These are phyloP conservation scores for Cladosporium austrohemisphaericum DNA, from an alignment of 2,329 filamentous ascomycete species.

Conservation along the genomic window DNA sequence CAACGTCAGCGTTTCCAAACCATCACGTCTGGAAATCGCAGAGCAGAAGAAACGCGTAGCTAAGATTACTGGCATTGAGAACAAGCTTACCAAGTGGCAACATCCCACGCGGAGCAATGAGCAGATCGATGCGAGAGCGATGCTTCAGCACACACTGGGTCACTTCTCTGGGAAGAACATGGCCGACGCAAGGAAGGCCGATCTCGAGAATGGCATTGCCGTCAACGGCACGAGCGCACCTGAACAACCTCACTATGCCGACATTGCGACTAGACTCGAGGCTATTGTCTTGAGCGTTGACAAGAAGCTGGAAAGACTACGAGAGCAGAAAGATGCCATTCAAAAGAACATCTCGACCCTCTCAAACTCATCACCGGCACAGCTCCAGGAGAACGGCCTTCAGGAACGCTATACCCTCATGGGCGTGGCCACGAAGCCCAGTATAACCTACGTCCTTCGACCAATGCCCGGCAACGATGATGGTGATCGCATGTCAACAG, in stretches of 20 bases:
- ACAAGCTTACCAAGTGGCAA: conserved; percentile 36
- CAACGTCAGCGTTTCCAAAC: conserved; percentile 45
- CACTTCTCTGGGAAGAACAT: conserved; percentile 31
- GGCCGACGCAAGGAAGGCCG: conserved; percentile 14
- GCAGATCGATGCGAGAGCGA: conserved; percentile 34
- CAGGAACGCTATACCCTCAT: conserved; percentile 53
- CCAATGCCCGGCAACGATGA: conserved; percentile 27
- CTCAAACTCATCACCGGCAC: conserved; percentile 24
- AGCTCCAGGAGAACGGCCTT: conserved; percentile 28
- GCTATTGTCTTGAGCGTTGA: conserved; percentile 33
- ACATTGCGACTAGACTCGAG: conserved; percentile 32
- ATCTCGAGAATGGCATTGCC: conserved; percentile 20
- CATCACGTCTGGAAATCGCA: conserved; percentile 44
- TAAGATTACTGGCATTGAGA: conserved; percentile 34
- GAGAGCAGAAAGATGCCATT: conserved; percentile 30
- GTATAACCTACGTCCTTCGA: conserved; percentile 55
- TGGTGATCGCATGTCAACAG: conserved; percentile 18
- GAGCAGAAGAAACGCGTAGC: conserved; percentile 28
- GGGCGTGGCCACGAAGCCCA: conserved; percentile 56
- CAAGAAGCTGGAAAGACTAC: conserved; percentile 28
- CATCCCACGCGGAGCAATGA: conserved; percentile 28
- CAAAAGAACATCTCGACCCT: conserved; percentile 29
- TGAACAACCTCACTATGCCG: conserved; percentile 23
- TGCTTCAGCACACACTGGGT: conserved; percentile 34
- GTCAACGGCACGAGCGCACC: conserved; percentile 19